Percentiles rank a stretch among this genome's conserved stretches.
These are phyloP conservation scores for Isatis tinctoria DNA, from an alignment of 345 rosid genomes.

Conservation along the genomic window DNA sequence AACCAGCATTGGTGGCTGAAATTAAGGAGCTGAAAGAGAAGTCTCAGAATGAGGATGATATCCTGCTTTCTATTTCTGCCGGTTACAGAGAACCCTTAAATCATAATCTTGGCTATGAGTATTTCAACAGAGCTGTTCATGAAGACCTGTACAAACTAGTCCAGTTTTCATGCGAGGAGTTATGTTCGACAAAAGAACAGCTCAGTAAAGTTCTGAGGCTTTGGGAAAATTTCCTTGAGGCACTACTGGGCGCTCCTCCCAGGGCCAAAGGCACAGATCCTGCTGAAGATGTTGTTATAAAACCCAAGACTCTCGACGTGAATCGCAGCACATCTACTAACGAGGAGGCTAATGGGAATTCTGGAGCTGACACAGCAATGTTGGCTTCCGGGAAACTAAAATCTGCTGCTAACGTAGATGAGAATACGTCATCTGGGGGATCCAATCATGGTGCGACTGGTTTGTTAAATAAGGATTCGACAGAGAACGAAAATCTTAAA, in stretches of 20 bases:
- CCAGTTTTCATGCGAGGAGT: conserved; percentile 86
- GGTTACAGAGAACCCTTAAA: conserved; percentile 62
- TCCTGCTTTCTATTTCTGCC: conserved; percentile 68
- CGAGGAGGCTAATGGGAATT: conserved; percentile 50
- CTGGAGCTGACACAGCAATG: conserved; percentile 32
- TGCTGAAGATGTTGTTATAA: conserved; percentile 40
- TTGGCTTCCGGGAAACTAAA: conserved; percentile 43
- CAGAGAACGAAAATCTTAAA: conserved; percentile 32
- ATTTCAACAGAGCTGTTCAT: conserved; percentile 52
- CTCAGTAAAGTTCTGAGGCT: conserved; percentile 77
- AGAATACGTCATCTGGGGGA: conserved; percentile 37
- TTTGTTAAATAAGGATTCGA: conserved; percentile 44
- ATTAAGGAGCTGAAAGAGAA: conserved; percentile 86
- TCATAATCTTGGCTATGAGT: conserved; percentile 67
- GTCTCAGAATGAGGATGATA: conserved; percentile 68
- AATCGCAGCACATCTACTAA: conserved; percentile 37
- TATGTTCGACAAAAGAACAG: conserved; percentile 92
- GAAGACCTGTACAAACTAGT: conserved; percentile 85
- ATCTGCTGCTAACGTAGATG: conserved; percentile 42
- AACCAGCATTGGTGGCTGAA: conserved; percentile 80
- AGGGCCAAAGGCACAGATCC: conserved; percentile 37
- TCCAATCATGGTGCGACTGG: conserved; percentile 39
- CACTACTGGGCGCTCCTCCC: conserved; percentile 62
- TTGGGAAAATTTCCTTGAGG: conserved; percentile 85
- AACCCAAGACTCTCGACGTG: conserved; percentile 26